A percentile compares a stretch with the other conserved stretches of the same genome.
Evolutionary conservation across 2,329 filamentous ascomycete genomes (phyloP).

Genomic region (Colletotrichum abscissum): DNA sequence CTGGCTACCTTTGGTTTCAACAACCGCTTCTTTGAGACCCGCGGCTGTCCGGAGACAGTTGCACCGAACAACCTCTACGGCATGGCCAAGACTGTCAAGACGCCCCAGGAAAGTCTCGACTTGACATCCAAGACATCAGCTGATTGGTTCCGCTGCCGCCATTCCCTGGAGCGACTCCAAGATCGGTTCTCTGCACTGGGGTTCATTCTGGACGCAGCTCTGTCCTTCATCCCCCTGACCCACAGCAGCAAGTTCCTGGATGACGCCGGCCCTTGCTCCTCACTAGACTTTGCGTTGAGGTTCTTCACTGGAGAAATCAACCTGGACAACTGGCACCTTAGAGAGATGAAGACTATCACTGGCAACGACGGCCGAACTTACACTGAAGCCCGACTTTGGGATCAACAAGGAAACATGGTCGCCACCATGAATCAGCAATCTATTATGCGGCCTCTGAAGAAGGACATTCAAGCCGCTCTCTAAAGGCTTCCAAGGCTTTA

Average conservation of each 20-base stretch:
- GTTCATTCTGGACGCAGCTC: conserved; percentile 56
- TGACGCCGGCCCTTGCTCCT: conserved; percentile 56
- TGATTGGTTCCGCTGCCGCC: conserved; percentile 52
- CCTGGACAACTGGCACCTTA: conserved; percentile 54
- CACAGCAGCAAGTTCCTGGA: conserved; percentile 56
- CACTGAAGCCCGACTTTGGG: conserved; percentile 56
- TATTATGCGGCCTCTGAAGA: conserved; percentile 43
- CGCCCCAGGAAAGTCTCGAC: conserved; percentile 39
- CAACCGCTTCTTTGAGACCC: conserved; percentile 47
- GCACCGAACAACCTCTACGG: conserved; percentile 56
- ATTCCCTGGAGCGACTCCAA: conserved; percentile 37
- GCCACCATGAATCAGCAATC: conserved; percentile 62
- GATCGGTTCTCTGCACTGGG: conserved; percentile 52
- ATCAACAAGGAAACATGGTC: conserved; percentile 54
- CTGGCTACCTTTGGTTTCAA: conserved; percentile 43
- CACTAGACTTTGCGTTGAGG: conserved; percentile 62
- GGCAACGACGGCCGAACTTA: conserved; percentile 56
- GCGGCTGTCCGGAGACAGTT: conserved; percentile 52
- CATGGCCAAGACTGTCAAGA: conserved; percentile 51
- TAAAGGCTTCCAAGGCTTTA: neutral
- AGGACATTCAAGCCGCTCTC: neutral
- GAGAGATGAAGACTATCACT: conserved; percentile 51
- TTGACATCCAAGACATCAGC: conserved; percentile 50
- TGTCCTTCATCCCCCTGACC: conserved; percentile 56
- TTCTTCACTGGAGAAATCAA: conserved; percentile 52